phyloP scores from a whole-genome alignment of 2,329 filamentous ascomycete genomes.

The Alternaria angustiovoidea region DNA sequence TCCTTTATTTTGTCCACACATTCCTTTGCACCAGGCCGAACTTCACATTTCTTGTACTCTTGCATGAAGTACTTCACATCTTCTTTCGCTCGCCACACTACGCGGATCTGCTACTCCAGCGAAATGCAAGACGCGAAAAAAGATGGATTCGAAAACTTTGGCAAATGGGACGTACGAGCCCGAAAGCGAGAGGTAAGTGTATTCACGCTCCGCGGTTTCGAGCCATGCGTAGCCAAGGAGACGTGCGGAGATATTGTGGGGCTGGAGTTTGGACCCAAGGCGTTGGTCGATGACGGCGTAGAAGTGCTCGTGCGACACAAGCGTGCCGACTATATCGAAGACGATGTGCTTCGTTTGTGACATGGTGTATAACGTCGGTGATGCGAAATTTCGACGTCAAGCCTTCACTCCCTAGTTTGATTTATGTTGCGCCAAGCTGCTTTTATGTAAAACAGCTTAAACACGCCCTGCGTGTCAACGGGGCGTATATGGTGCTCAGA shows the following conservation, averaged over 20 bases:
- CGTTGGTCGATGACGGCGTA: constrained; percentile 52
- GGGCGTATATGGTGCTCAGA: not conserved
- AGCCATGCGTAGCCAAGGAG: constrained; percentile 60
- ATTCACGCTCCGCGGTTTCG: constrained; percentile 59
- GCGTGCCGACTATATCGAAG: constrained; percentile 60
- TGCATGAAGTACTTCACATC: constrained; percentile 54
- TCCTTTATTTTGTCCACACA: constrained; percentile 55
- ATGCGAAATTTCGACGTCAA: not conserved
- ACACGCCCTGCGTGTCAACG: not conserved
- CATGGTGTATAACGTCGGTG: not conserved
- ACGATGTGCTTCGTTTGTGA: constrained; percentile 22
- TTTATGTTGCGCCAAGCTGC: too few species aligned
- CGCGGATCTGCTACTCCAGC: constrained; percentile 56
- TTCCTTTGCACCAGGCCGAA: constrained; percentile 54
- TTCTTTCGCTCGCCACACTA: constrained; percentile 52
- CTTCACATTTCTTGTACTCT: constrained; percentile 45
- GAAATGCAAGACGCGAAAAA: constrained; percentile 58
- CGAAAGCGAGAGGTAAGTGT: constrained; percentile 59
- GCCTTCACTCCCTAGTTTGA: not conserved
- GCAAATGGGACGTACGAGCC: constrained; percentile 56
- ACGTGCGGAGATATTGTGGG: constrained; percentile 52
- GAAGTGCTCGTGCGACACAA: constrained; percentile 57
- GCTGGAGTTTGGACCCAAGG: constrained; percentile 54
- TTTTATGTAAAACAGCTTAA: not conserved
- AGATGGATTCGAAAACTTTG: constrained; percentile 55